Conservation (phyloP, 805 yeast genomes). For the Sugiyamaella floridensis region DNA sequence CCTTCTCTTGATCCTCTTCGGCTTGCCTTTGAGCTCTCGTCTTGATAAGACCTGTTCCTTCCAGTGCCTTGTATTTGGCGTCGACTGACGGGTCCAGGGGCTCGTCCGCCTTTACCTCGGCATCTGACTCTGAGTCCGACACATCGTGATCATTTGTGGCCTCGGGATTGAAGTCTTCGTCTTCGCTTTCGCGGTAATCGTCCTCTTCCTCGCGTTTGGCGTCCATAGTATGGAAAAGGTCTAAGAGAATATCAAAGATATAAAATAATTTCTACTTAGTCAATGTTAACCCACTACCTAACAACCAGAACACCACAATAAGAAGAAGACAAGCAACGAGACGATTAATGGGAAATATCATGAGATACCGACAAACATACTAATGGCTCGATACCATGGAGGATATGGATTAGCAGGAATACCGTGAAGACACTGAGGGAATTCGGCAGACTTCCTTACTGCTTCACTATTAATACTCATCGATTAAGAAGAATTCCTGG, state of each 20-base stretch:
- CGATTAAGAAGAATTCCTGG: neutral
- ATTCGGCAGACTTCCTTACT: no score
- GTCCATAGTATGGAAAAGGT: neutral
- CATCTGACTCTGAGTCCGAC: constrained; percentile 33
- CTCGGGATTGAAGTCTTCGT: constrained; percentile 50
- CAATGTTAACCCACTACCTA: no score
- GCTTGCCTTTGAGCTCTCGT: constrained; percentile 56
- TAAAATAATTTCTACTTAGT: no score
- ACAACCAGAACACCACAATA: no score
- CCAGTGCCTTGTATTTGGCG: constrained; percentile 46
- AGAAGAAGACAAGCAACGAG: no score
- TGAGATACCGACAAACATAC: no score
- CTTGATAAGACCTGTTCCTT: constrained; percentile 54
- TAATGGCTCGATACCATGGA: no score
- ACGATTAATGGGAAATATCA: no score
- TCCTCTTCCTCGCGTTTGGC: constrained; percentile 29
- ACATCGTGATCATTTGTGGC: constrained; percentile 21
- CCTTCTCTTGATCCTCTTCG: constrained; percentile 29
- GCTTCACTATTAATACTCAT: neutral
- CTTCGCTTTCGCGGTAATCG: constrained; percentile 49
- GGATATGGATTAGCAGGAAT: no score
- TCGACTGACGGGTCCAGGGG: constrained; percentile 15
- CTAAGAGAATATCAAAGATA: neutral
- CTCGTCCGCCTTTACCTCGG: constrained; percentile 32
- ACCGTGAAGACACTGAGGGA: no score